Base-by-base conservation (phyloP, 352 stramenopile species). In the Saprolegnia diclina region DNA sequence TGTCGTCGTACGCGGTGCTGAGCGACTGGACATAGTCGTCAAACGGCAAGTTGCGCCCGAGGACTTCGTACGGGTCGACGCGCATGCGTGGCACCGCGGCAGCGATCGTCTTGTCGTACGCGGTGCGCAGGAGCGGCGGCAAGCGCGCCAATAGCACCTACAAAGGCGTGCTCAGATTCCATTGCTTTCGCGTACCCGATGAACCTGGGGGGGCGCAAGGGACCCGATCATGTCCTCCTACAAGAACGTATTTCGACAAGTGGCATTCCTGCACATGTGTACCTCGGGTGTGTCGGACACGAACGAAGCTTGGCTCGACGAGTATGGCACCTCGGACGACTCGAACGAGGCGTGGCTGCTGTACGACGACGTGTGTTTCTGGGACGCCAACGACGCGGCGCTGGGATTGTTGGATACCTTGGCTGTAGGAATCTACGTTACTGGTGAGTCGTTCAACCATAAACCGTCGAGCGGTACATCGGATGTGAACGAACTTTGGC, bases 11-110 rank as follows among this genome's bases (percentile, higher is more conserved):
- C 0, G 63, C 53, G 9, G 9, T 77, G 61, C 81, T 72, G 11
- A 90, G 71, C 55, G 85, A 76, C 44, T 73, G 66, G 37, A 85
- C 56, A n/a, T 83, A 75, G 26, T 81, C 76, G 14, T 78, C 72
- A 32, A 90, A 80, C 7, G 48, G 14, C 45, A 69, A 45, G 37
- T 22, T 45, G 11, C 46, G 48, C n/a, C n/a, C 38, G 9, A 69
- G n/a, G 7, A 69, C 16, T 11, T 59, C 50, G 16, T 61, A n/a
- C 11, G 46, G n/a, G 21, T 69, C 63, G 18, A 69, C 19, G 24
- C 35, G 22, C 21, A 29, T 38, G 37, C 18, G 22, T 40, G 57
- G 57, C 61, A 56, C 9, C 21, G 42, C 13, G 18, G 42, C 18
- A 1, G 42, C 13, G 42, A n/a, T 1, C 13, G 18, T n/a, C 13